phyloP scores from a whole-genome alignment of 164 flowering plant species.

The Macadamia tetraphylla region DNA sequence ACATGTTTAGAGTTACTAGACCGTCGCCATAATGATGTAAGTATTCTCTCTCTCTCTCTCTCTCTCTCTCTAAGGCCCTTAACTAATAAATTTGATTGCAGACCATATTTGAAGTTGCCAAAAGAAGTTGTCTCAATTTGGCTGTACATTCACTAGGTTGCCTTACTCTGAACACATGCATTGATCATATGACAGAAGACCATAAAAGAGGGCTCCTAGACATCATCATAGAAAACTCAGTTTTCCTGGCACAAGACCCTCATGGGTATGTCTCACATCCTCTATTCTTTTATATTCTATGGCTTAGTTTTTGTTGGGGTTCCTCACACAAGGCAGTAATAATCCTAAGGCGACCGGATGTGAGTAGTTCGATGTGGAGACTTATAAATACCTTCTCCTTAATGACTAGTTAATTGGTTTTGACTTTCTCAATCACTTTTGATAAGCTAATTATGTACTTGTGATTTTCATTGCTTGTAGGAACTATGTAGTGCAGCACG shows the following conservation, averaged over 20 bases:
- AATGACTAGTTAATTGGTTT: too few species aligned
- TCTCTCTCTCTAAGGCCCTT: background rate
- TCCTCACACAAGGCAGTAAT: too few species aligned
- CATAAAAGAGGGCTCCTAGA: background rate
- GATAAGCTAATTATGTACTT: too few species aligned
- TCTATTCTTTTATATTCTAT: too few species aligned
- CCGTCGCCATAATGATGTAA: background rate
- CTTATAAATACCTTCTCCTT: too few species aligned
- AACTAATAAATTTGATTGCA: background rate
- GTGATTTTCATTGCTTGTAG: background rate
- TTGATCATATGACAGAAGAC: background rate
- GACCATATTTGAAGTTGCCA: background rate
- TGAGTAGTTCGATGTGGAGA: too few species aligned
- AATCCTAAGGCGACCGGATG: too few species aligned
- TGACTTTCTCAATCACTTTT: too few species aligned
- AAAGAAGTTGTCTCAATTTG: background rate
- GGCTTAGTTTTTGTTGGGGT: too few species aligned
- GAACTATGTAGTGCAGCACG: conserved; percentile 2
- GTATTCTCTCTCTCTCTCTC: background rate
- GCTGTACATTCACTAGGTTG: conserved; percentile 9
- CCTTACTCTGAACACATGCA: conserved; percentile 1
- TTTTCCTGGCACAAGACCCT: conserved; percentile 1
- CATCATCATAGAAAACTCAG: background rate
- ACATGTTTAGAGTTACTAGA: background rate
- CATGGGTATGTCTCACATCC: conserved; percentile 7